Evolutionary conservation across 2,329 filamentous ascomycete genomes (phyloP).

Genomic region (Blastomyces gilchristii): DNA sequence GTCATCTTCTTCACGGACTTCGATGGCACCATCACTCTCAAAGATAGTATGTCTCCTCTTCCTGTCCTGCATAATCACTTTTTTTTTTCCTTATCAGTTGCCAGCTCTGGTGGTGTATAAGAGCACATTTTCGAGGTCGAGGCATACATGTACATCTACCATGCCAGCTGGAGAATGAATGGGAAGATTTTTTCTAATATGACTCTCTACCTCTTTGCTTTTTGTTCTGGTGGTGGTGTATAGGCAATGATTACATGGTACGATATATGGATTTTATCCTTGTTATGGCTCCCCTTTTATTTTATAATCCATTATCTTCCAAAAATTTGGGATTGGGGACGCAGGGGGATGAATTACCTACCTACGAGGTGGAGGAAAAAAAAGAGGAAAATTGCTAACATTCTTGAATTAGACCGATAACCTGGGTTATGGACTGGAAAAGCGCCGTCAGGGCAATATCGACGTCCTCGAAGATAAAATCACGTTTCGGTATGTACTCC

Average conservation of each 20-base stretch:
- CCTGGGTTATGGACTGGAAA: constrained; percentile 67
- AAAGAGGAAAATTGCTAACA: not conserved
- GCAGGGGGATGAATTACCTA: no score
- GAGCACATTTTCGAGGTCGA: not conserved
- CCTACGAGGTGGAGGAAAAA: not conserved
- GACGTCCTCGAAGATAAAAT: constrained; percentile 62
- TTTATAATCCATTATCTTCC: not conserved
- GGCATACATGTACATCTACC: not conserved
- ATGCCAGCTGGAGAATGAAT: not conserved
- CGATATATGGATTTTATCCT: constrained; percentile 8
- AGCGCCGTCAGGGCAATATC: constrained; percentile 61
- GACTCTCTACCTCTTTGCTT: not conserved
- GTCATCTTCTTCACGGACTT: constrained; percentile 99
- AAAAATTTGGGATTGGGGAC: not conserved
- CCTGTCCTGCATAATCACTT: no score
- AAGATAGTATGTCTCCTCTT: constrained; percentile 45
- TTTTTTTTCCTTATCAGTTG: no score
- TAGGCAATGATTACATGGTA: constrained; percentile 57
- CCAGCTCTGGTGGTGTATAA: not conserved
- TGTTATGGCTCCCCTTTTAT: not conserved
- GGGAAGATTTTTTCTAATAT: not conserved
- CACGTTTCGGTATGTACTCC: constrained; percentile 52
- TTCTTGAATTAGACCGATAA: constrained; percentile 65
- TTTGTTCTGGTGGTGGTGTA: constrained; percentile 12
- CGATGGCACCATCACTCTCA: constrained; percentile 83